Evolutionary conservation across 169 alveolate species (phyloP).

Genomic region (Babesia caballi): DNA sequence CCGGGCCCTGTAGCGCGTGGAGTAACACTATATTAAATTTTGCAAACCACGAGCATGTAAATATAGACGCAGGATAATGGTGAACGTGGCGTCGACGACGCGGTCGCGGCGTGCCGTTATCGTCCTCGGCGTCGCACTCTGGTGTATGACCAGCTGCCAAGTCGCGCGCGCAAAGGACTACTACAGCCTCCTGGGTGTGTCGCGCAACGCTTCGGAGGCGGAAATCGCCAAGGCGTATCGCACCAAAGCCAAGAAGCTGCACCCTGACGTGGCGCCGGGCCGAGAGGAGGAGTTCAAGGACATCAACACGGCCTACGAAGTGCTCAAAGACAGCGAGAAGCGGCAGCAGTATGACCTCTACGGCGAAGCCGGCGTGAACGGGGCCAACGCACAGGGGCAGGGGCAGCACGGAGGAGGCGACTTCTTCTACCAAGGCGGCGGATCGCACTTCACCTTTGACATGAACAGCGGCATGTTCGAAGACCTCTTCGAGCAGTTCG

Average conservation of each 20-base stretch:
- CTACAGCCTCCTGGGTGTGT: slow-evolving; percentile 82
- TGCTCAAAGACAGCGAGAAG: slow-evolving; percentile 86
- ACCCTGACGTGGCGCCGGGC: slow-evolving; percentile 89
- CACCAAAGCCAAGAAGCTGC: slow-evolving; percentile 85
- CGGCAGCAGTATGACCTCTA: slow-evolving; percentile 86
- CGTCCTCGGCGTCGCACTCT: neutral
- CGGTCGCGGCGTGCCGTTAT: neutral
- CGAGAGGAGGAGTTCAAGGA: slow-evolving; percentile 85
- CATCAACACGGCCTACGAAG: slow-evolving; percentile 92
- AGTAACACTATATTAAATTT: neutral
- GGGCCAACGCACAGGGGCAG: slow-evolving; percentile 42
- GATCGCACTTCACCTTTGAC: slow-evolving; percentile 67
- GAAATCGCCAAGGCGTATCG: slow-evolving; percentile 92
- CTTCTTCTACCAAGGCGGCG: slow-evolving; percentile 58
- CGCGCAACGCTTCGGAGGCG: slow-evolving; percentile 81
- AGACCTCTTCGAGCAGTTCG: slow-evolving; percentile 78
- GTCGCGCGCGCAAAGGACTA: slow-evolving; percentile 65
- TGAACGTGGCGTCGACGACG: neutral
- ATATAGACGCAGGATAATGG: neutral
- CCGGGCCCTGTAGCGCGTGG: neutral
- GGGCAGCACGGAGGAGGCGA: slow-evolving; percentile 32
- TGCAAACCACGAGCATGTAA: neutral
- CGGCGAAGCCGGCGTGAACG: slow-evolving; percentile 92
- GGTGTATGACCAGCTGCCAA: neutral
- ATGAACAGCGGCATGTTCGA: slow-evolving; percentile 78